Evolutionary conservation across 441 rosid genomes (phyloP), one percentile per base, ranked within the genome.

Genomic region (Oxalis stricta): DNA sequence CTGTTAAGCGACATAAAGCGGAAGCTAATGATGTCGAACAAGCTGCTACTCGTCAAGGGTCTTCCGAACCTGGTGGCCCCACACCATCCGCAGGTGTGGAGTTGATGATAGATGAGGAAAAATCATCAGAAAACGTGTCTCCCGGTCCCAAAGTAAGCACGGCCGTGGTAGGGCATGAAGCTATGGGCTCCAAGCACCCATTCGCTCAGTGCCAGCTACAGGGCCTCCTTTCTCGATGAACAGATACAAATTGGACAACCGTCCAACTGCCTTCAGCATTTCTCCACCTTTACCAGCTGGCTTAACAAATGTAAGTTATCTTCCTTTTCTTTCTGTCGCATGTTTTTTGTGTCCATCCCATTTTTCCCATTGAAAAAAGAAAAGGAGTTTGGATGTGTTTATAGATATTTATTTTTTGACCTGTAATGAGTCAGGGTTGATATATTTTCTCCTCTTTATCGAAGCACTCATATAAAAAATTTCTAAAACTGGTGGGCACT

Each of bases 161-260:
- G 38, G 58, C 63, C 31, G 39, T 44, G 53, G 48, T 44, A 48
- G 48, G 46, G 14, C 78, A 64, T 29, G 82, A 70, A 52, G 61
- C 77, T 20, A 41, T 55, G 22, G 56, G 55, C 59, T 52, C 50
- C 63, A 82, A 65, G 66, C 79, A 62, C 48, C 64, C 49, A 46
- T 52, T 52, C 67, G 39, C 48, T 60, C 71, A 3, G 38, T 58
- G 18, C 46, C 65, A 43, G 22, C 80, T 41, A 44, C 34, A 5
- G 64, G 69, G 19, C 18, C 56, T 63, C 33, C 85, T 30, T 69
- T 54, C 58, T 22, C 33, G 52, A 44, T 46, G 35, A 89, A 79
- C 67, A 71, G 77, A 72, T 84, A 75, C 78, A 86, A 77, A 60
- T 58, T 86, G 65, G 99, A 91, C 66, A 76, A 79, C 65, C 94